Base-by-base conservation (phyloP, 2,329 filamentous ascomycete species). In the Apiospora phragmitis region DNA sequence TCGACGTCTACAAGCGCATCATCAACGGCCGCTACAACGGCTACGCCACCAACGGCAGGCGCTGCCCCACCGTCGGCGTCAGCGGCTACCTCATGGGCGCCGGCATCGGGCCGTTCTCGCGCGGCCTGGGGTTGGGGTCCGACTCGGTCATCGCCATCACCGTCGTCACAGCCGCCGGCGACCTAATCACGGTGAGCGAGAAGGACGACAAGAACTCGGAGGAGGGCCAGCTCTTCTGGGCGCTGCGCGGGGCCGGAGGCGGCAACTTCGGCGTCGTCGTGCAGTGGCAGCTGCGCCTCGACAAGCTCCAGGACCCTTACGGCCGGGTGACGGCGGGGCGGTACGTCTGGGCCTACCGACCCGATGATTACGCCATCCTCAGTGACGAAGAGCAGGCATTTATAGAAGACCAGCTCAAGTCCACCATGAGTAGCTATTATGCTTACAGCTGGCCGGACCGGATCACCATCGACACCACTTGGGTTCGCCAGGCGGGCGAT, bases 211-310 rank as follows among this genome's bases (percentile, higher is more conserved):
- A 35, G 4, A 74, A 76, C 0, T 71, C 75, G 3, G 67, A 73
- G 0, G 76, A 80, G 42, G 67, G 75, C 4, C 74, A 3, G 41
- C 71, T 84, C 1, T 85, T 84, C 74, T 84, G 79, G 75, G 83
- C 82, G 0, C 77, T 84, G 3, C 75, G 80, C 0, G 83, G 83
- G 5, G 82, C 78, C 3, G 83, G 83, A 0, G 80, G 80, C 11
- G 82, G 80, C 1, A 84, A 83, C 4, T 84, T 81, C 38, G 83
- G 83, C 0, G 78, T 85, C 1, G 72, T 83, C 0, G 76, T 77
- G 0, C 18, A 79, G 29, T 74, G 81, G 71, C 80, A 79, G 69
- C 42, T 81, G 26, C 59, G 69, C 1, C 45, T 80, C 35, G 59
- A 75, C 12, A 8, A 75, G 4, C 71, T 79, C 0, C 26, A 41